Percentiles rank a stretch among this genome's conserved stretches.
phyloP scores from a whole-genome alignment of 495 filamentous ascomycete species.

The Aspergillus ostianus region DNA sequence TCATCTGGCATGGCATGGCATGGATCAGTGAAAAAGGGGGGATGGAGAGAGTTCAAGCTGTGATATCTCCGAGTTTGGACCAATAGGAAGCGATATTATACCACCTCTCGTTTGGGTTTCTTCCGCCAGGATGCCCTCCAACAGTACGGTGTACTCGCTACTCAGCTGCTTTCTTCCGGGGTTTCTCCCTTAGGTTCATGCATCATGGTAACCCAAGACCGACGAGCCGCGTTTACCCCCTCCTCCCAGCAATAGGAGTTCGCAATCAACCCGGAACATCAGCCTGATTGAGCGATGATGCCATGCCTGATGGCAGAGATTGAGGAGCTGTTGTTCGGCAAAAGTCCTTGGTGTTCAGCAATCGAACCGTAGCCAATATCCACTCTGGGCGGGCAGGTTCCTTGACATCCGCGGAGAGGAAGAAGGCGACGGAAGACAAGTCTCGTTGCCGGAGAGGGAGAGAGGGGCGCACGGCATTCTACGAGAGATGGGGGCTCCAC shows the following conservation, averaged over 20 bases:
- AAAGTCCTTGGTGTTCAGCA: not conserved
- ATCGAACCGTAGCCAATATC: not conserved
- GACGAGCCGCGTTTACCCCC: not conserved
- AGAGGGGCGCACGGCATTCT: not conserved
- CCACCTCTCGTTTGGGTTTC: not conserved
- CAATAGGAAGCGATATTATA: not conserved
- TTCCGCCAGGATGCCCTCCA: not conserved
- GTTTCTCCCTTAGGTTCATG: not conserved
- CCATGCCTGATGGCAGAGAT: no score
- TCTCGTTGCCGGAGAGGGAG: no score
- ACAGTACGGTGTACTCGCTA: no score
- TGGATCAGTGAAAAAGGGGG: not conserved
- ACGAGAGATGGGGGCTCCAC: conserved; percentile 1
- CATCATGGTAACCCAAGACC: not conserved
- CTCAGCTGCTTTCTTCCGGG: not conserved
- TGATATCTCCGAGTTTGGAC: not conserved
- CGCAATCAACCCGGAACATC: not conserved
- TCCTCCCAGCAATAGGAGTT: not conserved
- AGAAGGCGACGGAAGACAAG: not conserved
- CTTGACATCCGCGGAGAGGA: not conserved
- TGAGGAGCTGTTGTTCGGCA: not conserved
- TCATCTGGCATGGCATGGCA: not conserved
- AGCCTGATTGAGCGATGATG: not conserved
- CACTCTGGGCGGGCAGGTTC: not conserved
- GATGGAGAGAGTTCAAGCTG: not conserved